Evolutionary conservation across 805 yeast genomes (phyloP).

Genomic region (Yamadazyma nakazawae): DNA sequence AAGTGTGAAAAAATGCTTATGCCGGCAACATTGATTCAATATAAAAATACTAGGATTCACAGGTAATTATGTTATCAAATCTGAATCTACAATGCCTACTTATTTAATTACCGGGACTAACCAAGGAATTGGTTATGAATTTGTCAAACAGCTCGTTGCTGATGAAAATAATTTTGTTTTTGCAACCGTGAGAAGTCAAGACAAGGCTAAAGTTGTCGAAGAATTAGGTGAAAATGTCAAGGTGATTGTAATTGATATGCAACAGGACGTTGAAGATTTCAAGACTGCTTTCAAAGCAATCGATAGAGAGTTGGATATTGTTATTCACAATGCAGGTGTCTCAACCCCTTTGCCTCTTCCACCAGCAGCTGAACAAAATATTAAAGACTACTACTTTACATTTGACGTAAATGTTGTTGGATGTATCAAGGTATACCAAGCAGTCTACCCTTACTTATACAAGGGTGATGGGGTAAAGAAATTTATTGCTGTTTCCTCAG

Average conservation of each 20-base stretch:
- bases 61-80: too few species aligned
- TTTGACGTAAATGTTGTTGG: slow-evolving; percentile 4
- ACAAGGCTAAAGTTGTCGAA: slow-evolving; percentile 20
- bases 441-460: slow-evolving; percentile 3
- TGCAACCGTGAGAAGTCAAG: slow-evolving; percentile 29
- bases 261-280: neutral
- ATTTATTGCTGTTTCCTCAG: slow-evolving; percentile 20
- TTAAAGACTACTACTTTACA: neutral
- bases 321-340: slow-evolving; percentile 32
- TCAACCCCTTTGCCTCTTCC: neutral
- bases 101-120: too few species aligned
- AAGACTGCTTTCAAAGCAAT: slow-evolving; percentile 7
- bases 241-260: slow-evolving; percentile 7
- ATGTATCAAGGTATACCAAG: slow-evolving; percentile 1
- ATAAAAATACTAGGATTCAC: too few species aligned
- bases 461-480: slow-evolving; percentile 2
- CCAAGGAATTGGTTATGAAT: too few species aligned
- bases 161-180: slow-evolving; percentile 30
- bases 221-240: slow-evolving; percentile 5
- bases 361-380: neutral
- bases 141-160: too few species aligned
- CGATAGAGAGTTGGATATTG: slow-evolving; percentile 29
- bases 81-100: too few species aligned
- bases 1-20: too few species aligned
- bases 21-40: too few species aligned